Evolutionary conservation across 495 filamentous ascomycete species (phyloP), one percentile per base, ranked within the genome.

Genomic region (Eremomyces bilateralis): DNA sequence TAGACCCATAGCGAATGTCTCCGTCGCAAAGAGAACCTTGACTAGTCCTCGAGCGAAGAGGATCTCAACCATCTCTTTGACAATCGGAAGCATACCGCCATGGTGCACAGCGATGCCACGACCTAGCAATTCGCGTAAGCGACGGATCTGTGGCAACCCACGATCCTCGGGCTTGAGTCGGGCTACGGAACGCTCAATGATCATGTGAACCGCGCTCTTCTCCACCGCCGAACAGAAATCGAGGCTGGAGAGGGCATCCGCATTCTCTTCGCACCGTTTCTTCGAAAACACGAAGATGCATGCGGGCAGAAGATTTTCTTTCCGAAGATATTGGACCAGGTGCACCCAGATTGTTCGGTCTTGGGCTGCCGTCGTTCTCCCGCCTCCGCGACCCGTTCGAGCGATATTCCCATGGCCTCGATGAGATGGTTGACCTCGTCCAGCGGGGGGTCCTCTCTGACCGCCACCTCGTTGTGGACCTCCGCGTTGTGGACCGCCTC

Each of bases 211-310:
- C 21, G 75, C 67, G 49, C 88, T 97, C 68, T 93, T 94, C 57
- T 97, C 90, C 3, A 71, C 65, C 5, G 82, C 80, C 15, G 73
- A 91, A 52, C 73, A 84, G 49, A 84, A 94, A 54, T 97, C 90
- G 37, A 90, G 75, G 45, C 90, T 94, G 39, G 77, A 82, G 15
- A 97, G 62, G 0, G 88, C 83, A 44, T 95, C 81, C 6, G 90
- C 88, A 49, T 95, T 97, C 47, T 93, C 78, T 51, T 95, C 85
- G 46, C 90, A 95, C 35, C 88, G 64, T 53, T 80, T 91, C 61
- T 95, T 97, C 19, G 85, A 94, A 54, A 97, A 97, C 30, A 97
- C 88, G 53, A 97, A 97, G 39, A 95, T 85, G 54, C 85, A 93
- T 28, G 73, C 80, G 0, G 88, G 88, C 8, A 97, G 62, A 3